Evolutionary conservation across 345 rosid species (phyloP).

Genomic region (Aethionema arabicum): DNA sequence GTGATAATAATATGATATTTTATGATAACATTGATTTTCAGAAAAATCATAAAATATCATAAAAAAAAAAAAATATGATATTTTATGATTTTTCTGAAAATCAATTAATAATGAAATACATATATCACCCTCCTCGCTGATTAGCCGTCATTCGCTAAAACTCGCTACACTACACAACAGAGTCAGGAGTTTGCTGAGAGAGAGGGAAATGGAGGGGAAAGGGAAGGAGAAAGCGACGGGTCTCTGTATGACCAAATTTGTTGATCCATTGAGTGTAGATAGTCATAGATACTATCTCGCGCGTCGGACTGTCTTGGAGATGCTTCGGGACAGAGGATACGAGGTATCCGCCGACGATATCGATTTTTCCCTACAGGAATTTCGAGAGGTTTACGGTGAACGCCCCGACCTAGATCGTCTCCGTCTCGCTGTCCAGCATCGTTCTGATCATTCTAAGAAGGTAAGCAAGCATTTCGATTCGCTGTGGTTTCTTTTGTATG

Average conservation of each 20-base stretch:
- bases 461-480: constrained; percentile 32
- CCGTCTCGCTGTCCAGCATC: constrained; percentile 51
- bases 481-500: constrained; percentile 21
- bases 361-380: constrained; percentile 59
- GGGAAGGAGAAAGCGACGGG: constrained; percentile 29
- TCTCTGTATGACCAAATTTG: constrained; percentile 53
- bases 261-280: constrained; percentile 61
- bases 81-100: too few species aligned
- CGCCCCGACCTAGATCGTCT: constrained; percentile 66
- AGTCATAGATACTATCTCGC: constrained; percentile 72
- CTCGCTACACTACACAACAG: constrained; percentile 24
- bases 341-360: constrained; percentile 59
- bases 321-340: constrained; percentile 84
- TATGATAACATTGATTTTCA: too few species aligned
- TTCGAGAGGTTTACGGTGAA: constrained; percentile 54
- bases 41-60: too few species aligned
- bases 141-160: background rate
- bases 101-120: too few species aligned
- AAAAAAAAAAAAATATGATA: too few species aligned
- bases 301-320: constrained; percentile 69
- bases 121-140: too few species aligned
- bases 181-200: constrained; percentile 2
- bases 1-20: too few species aligned
- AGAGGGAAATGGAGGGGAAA: constrained; percentile 32
- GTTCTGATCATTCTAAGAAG: constrained; percentile 57